A percentile compares a stretch with the other conserved stretches of the same genome.
Conservation (phyloP, 208 protist genomes). For the Trypanosoma congolense region DNA sequence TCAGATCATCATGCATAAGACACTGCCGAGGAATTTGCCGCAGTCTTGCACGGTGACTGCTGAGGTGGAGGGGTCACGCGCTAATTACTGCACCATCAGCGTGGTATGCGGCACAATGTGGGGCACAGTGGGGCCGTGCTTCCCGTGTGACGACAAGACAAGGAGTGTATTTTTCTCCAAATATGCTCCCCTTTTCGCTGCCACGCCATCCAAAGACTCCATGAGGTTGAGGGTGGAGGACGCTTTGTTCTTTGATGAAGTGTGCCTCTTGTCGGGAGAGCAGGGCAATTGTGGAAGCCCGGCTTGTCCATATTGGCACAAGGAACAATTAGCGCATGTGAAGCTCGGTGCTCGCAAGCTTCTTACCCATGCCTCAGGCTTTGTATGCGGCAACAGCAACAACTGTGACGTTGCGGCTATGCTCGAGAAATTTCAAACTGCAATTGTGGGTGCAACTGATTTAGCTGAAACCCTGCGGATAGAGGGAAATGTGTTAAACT, state of each 20-base stretch:
- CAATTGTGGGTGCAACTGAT: conserved; percentile 1
- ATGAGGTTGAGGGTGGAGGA: conserved; percentile 10
- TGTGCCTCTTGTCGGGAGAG: conserved; percentile 53
- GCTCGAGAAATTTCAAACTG: neutral
- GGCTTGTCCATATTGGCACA: conserved; percentile 64
- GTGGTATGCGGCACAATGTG: conserved; percentile 4
- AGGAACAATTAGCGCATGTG: conserved; percentile 48
- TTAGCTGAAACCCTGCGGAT: conserved; percentile 12
- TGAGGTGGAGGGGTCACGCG: neutral
- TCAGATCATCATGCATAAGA: conserved; percentile 23
- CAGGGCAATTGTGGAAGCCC: conserved; percentile 30
- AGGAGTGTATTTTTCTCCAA: conserved; percentile 29
- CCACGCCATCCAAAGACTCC: conserved; percentile 14
- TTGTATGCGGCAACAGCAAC: conserved; percentile 7
- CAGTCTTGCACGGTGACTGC: neutral
- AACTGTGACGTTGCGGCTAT: conserved; percentile 18
- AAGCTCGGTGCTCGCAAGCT: conserved; percentile 14
- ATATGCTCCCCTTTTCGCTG: conserved; percentile 46
- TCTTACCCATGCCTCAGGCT: neutral
- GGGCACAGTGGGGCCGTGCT: conserved; percentile 10
- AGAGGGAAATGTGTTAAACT: conserved; percentile 14
- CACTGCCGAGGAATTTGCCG: conserved; percentile 11
- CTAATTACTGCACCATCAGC: conserved; percentile 3
- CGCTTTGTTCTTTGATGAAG: conserved; percentile 50
- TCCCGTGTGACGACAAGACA: conserved; percentile 3